A percentile compares a stretch with the other conserved stretches of the same genome.
Conservation (phyloP, 2,329 filamentous ascomycete species). For the Colletotrichum tanaceti region DNA sequence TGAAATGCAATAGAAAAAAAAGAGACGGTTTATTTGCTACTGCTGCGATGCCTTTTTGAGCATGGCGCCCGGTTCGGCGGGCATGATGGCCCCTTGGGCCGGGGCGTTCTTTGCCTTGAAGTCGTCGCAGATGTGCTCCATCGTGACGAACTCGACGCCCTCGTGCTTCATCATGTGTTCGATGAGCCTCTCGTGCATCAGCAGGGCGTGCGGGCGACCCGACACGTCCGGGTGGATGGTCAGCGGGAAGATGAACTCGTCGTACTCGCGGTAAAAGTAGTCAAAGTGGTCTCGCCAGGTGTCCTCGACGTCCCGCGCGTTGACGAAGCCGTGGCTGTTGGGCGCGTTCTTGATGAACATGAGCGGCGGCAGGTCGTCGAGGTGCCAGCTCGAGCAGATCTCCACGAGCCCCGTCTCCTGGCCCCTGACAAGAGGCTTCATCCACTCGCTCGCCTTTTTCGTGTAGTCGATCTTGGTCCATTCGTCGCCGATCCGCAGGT, state of each 20-base stretch:
- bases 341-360: slow-evolving; percentile 77
- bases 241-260: slow-evolving; percentile 82
- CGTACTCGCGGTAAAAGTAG: slow-evolving; percentile 81
- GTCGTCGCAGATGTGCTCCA: slow-evolving; percentile 78
- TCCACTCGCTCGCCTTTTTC: slow-evolving; percentile 71
- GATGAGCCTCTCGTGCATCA: slow-evolving; percentile 79
- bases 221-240: slow-evolving; percentile 81
- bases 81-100: slow-evolving; percentile 70
- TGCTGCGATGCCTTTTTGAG: slow-evolving; percentile 52
- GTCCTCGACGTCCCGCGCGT: slow-evolving; percentile 70
- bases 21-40: neutral
- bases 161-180: slow-evolving; percentile 74
- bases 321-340: slow-evolving; percentile 72
- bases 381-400: slow-evolving; percentile 74
- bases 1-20: too few species aligned
- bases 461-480: slow-evolving; percentile 77
- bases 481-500: slow-evolving; percentile 70
- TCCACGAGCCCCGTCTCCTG: slow-evolving; percentile 72
- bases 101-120: slow-evolving; percentile 75
- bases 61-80: slow-evolving; percentile 65
- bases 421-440: slow-evolving; percentile 72
- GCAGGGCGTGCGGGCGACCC: slow-evolving; percentile 76
- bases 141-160: slow-evolving; percentile 74
- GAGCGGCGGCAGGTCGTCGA: slow-evolving; percentile 75
- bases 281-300: slow-evolving; percentile 76